Percentiles rank a stretch among this genome's conserved stretches.
phyloP scores from a whole-genome alignment of 2,329 filamentous ascomycete species.

The Monosporascus sp. region DNA sequence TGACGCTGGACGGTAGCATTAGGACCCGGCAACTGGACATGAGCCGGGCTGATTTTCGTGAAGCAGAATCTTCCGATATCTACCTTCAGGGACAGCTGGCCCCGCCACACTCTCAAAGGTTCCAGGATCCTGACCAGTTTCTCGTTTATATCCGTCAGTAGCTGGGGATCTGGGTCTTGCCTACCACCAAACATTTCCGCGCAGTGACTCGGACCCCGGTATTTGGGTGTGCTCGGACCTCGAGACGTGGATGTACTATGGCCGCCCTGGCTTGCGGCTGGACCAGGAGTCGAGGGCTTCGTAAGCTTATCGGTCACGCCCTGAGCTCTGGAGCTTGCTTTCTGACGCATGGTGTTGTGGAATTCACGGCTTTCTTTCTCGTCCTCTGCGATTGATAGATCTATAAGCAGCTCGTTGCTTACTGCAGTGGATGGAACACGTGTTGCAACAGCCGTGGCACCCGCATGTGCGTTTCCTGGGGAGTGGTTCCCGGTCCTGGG shows the following conservation, averaged over 20 bases:
- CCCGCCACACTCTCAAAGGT: conserved; percentile 6
- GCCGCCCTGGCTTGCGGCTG: neutral
- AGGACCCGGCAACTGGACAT: conserved; percentile 1
- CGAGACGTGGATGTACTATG: neutral
- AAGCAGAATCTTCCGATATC: conserved; percentile 13
- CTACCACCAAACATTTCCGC: neutral
- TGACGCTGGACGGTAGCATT: neutral
- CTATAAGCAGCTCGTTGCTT: neutral
- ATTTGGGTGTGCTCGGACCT: neutral
- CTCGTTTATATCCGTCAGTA: conserved; percentile 6
- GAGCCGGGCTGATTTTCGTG: conserved; percentile 5
- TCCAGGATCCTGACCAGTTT: conserved; percentile 9
- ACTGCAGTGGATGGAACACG: neutral
- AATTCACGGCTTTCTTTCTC: conserved; percentile 5
- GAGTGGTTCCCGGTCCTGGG: neutral
- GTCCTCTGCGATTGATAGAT: neutral
- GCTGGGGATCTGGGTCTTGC: conserved; percentile 6
- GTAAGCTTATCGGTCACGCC: neutral
- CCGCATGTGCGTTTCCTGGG: neutral
- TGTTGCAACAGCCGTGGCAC: neutral
- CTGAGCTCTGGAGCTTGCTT: conserved; percentile 4
- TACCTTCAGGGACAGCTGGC: conserved; percentile 9
- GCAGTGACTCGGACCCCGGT: too few species aligned
- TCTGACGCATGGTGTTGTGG: conserved; percentile 14
- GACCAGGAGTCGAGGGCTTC: neutral